Conservation (phyloP, 1,139 yeast species). For the Blastobotrys niveus region DNA sequence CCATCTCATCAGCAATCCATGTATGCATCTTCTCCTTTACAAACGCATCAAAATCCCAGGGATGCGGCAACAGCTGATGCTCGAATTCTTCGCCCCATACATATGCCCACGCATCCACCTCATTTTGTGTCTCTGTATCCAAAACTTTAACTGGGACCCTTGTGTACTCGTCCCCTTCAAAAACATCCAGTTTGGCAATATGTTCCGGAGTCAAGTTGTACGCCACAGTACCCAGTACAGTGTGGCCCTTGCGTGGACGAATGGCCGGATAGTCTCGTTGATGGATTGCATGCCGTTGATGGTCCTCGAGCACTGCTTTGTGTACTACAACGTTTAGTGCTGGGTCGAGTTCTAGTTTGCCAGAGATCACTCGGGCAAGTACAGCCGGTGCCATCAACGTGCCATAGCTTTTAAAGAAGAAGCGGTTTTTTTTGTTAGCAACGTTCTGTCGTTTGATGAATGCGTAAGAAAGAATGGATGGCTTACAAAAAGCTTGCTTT, state of each 20-base stretch:
- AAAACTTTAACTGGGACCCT: slow-evolving; percentile 23
- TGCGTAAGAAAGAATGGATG: no score
- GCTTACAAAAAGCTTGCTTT: no score
- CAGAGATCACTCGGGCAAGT: slow-evolving; percentile 30
- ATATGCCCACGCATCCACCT: slow-evolving; percentile 24
- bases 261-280: slow-evolving; percentile 33
- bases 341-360: slow-evolving; percentile 18
- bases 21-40: slow-evolving; percentile 19
- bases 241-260: slow-evolving; percentile 14
- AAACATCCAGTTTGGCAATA: slow-evolving; percentile 27
- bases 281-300: slow-evolving; percentile 25
- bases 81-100: slow-evolving; percentile 23
- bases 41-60: slow-evolving; percentile 26
- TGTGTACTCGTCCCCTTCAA: slow-evolving; percentile 34
- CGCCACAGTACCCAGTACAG: slow-evolving; percentile 30
- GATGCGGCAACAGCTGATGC: slow-evolving; percentile 17
- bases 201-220: slow-evolving; percentile 25
- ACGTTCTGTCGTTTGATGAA: no score
- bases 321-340: slow-evolving; percentile 19
- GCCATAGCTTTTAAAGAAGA: no score
- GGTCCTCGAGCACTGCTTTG: slow-evolving; percentile 25
- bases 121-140: slow-evolving; percentile 19
- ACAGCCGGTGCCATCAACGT: slow-evolving; percentile 34
- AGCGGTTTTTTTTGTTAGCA: no score
- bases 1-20: slow-evolving; percentile 28